phyloP scores from a whole-genome alignment of 2,329 filamentous ascomycete species.

The Talaromyces sp. region DNA sequence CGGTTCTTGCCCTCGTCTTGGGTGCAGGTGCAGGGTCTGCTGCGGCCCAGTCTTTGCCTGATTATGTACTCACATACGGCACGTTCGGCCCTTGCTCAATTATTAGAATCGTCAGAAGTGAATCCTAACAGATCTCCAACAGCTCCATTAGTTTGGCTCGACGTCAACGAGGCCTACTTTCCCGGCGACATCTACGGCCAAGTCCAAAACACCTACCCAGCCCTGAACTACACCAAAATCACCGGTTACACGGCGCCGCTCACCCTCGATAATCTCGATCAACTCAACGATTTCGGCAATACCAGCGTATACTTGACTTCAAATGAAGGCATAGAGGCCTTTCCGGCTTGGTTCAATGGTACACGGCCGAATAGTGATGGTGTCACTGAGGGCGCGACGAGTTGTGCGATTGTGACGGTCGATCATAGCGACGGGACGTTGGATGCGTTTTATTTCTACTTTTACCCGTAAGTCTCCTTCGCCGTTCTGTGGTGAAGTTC shows the following conservation, averaged over 20 bases:
- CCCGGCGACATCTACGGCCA: constrained; percentile 50
- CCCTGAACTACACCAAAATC: constrained; percentile 43
- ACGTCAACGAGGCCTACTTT: constrained; percentile 47
- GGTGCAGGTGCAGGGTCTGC: constrained; percentile 1
- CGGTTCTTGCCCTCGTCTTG: constrained; percentile 1
- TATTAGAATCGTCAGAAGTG: too few species aligned
- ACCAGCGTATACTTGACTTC: constrained; percentile 50
- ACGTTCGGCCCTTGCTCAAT: background rate
- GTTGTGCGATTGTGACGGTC: constrained; percentile 54
- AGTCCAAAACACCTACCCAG: constrained; percentile 45
- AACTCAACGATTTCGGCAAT: constrained; percentile 46
- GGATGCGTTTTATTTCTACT: constrained; percentile 63
- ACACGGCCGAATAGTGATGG: constrained; percentile 51
- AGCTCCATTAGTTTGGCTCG: constrained; percentile 51
- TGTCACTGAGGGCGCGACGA: constrained; percentile 49
- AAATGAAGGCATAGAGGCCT: constrained; percentile 44
- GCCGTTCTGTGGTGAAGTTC: background rate
- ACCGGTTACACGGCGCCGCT: constrained; percentile 38
- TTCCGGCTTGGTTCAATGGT: constrained; percentile 49
- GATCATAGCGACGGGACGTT: constrained; percentile 52
- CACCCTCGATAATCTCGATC: constrained; percentile 48
- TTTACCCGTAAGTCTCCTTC: constrained; percentile 47
- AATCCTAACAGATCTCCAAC: background rate
- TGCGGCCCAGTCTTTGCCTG: constrained; percentile 8
- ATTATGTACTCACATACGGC: constrained; percentile 16